Evolutionary conservation across 2,329 filamentous ascomycete genomes (phyloP), one percentile per base, ranked within the genome.

Genomic region (Geosmithia putterillii): DNA sequence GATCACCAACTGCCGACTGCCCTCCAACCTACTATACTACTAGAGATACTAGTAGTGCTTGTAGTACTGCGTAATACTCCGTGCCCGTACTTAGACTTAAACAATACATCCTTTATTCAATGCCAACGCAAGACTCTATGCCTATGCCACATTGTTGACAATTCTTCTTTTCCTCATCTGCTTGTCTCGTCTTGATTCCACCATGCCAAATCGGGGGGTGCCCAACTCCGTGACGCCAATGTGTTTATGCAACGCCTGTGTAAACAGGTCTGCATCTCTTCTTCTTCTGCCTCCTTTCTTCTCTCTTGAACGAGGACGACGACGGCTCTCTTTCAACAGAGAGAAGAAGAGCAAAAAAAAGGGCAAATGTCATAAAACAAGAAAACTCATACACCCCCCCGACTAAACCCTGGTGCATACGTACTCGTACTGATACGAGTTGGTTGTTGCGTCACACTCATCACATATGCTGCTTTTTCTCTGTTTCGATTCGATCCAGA

Each of bases 141-240:
- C n/a, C n/a, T n/a, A n/a, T n/a, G n/a, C n/a, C n/a, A n/a, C n/a
- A n/a, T n/a, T n/a, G n/a, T n/a, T n/a, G n/a, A n/a, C n/a, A n/a
- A n/a, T 25, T 25, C 23, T 32, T 32, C 15, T 32, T 32, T 32
- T 32, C 10, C 15, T 32, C 15, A 9, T 32, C 28, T 32, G 10
- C 28, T 32, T 32, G 10, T 12, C 10, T 32, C 10, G 4, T 32
- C 10, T 32, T 32, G 28, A 32, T 12, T 14, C 10, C 28, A 4
- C 28, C 28, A 9, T 32, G 3, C 28, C 15, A 9, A 32, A 32
- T 32, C 28, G 10, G 28, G 28, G 28, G 25, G 43, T 18, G 53
- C 59, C 58, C 58, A 64, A 64, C 61, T 61, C 61, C 61, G 54
- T 62, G 59, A 64, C 61, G 61, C 61, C 61, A 55, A 58, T 61